phyloP scores from a whole-genome alignment of 2,329 filamentous ascomycete genomes.

The Paraphaeosphaeria sporulosa region DNA sequence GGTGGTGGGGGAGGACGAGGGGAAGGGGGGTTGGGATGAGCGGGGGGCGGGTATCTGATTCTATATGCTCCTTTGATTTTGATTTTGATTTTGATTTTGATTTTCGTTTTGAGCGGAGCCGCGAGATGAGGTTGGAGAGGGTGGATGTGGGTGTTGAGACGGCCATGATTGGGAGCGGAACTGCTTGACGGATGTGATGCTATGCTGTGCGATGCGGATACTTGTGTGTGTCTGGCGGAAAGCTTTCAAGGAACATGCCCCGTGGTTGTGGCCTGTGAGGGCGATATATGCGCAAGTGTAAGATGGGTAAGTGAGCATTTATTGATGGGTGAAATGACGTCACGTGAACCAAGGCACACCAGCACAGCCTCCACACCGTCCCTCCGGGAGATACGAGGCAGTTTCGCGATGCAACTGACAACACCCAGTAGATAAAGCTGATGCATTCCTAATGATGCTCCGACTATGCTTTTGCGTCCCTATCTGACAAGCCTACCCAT shows the following conservation, averaged over 20 bases:
- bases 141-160: slow-evolving; percentile 25
- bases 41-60: slow-evolving; percentile 26
- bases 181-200: not conserved
- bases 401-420: too few species aligned
- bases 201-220: not conserved
- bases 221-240: not conserved
- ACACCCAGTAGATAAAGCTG: too few species aligned
- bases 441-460: too few species aligned
- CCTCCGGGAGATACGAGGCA: not conserved
- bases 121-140: slow-evolving; percentile 41
- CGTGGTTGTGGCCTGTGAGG: too few species aligned
- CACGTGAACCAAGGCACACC: slow-evolving; percentile 5
- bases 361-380: not conserved
- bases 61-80: not conserved
- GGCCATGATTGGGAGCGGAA: slow-evolving; percentile 28
- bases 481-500: too few species aligned
- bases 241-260: not conserved
- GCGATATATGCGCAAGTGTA: not conserved
- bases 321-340: not conserved
- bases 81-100: slow-evolving; percentile 17
- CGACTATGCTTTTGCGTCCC: too few species aligned
- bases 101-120: slow-evolving; percentile 29
- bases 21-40: slow-evolving; percentile 36
- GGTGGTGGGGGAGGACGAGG: slow-evolving; percentile 43
- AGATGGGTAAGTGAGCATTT: not conserved